Conservation (phyloP, 1,139 yeast species). For the Diutina scorzettiae region DNA sequence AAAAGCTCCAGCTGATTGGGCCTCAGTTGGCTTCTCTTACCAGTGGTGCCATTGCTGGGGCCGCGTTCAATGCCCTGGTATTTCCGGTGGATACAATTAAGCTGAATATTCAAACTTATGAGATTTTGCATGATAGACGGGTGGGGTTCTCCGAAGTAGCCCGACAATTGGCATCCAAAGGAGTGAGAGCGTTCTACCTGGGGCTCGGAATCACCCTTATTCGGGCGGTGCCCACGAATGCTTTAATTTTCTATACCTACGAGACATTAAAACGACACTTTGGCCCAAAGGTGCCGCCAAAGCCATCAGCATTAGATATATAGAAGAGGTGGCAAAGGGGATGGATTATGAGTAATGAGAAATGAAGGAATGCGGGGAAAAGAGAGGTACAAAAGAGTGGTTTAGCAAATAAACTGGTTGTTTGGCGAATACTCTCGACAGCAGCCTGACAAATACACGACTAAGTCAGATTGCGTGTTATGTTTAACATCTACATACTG, state of each 20-base stretch:
- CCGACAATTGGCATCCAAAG: conserved; percentile 7
- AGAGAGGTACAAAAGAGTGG: no score
- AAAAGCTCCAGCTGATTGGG: conserved; percentile 32
- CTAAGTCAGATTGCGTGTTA: no score
- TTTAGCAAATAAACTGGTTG: no score
- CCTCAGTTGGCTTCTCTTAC: conserved; percentile 23
- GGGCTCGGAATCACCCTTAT: conserved; percentile 77
- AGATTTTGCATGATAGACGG: conserved; percentile 15
- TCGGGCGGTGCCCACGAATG: conserved; percentile 85
- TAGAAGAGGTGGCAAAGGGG: no score
- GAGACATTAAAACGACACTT: conserved; percentile 46
- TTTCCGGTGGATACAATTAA: conserved; percentile 86
- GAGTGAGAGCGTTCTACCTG: conserved; percentile 46
- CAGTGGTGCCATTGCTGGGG: conserved; percentile 84
- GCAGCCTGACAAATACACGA: no score
- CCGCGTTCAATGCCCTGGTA: conserved; percentile 63
- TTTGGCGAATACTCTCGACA: no score
- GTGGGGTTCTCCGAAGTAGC: conserved; percentile 10
- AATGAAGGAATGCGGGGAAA: no score
- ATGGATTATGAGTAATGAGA: no score
- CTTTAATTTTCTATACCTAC: conserved; percentile 70
- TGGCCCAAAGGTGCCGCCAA: not conserved
- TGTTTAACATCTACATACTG: no score
- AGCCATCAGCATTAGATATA: conserved; percentile 1
- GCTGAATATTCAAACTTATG: conserved; percentile 66